Percentiles rank a stretch among this genome's conserved stretches.
Evolutionary conservation across 31 red algal genomes (phyloP).

Genomic region (Porphyra umbilicalis): DNA sequence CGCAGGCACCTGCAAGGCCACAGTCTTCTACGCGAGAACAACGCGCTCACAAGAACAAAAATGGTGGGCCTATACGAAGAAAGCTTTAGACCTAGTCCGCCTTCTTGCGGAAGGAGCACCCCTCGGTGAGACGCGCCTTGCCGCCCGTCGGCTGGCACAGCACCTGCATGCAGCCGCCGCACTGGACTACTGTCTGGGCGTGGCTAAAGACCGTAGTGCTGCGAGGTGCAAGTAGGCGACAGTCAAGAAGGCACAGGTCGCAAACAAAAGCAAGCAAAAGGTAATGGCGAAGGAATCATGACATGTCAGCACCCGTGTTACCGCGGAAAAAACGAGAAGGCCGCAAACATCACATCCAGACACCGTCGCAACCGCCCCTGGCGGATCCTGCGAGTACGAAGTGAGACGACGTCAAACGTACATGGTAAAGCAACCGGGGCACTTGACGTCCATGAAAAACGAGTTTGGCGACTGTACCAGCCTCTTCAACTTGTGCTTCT

Average conservation of each 20-base stretch:
- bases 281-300: no score
- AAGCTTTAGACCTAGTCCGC: conserved; percentile 44
- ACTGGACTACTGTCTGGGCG: conserved; percentile 94
- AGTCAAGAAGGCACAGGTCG: no score
- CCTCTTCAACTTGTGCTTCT: conserved; percentile 96
- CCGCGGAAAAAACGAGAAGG: no score
- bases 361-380: no score
- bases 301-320: no score
- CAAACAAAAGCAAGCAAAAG: no score
- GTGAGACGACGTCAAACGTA: conserved; percentile 16
- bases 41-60: no score
- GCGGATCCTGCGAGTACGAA: no score
- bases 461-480: conserved; percentile 96
- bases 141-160: conserved; percentile 96
- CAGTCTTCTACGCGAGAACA: no score
- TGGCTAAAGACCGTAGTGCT: conserved; percentile 95
- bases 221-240: background rate
- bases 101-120: conserved; percentile 97
- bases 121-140: conserved; percentile 81
- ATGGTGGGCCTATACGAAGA: no score
- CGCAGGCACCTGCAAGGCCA: no score
- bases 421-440: conserved; percentile 91
- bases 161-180: conserved; percentile 88
- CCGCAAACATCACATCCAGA: no score
- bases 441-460: conserved; percentile 99